Percentiles rank a stretch among this genome's conserved stretches.
These are phyloP conservation scores for Pholiota molesta DNA, from an alignment of 768 basidiomycete genomes.

Conservation along the genomic window DNA sequence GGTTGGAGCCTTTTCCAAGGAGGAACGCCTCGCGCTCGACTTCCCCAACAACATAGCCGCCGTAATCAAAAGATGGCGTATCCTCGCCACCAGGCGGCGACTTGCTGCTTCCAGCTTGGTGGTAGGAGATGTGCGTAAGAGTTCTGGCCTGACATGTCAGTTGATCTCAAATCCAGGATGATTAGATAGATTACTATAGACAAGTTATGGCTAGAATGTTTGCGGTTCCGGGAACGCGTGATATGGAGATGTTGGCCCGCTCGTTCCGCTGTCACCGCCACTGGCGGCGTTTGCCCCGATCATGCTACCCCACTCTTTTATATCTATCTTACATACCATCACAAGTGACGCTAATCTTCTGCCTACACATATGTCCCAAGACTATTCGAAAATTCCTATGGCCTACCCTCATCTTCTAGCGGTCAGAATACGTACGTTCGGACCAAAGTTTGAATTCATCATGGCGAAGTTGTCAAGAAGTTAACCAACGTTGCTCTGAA, in stretches of 20 bases:
- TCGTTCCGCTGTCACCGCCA: background rate
- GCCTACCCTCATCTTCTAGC: too few relatives aligned
- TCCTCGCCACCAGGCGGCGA: slow-evolving; percentile 88
- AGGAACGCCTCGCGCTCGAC: slow-evolving; percentile 83
- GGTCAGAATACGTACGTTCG: too few relatives aligned
- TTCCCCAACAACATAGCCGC: slow-evolving; percentile 95
- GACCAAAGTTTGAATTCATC: too few relatives aligned
- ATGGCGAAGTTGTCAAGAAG: background rate
- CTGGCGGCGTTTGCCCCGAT: background rate
- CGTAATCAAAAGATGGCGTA: slow-evolving; percentile 95
- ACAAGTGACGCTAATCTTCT: too few relatives aligned
- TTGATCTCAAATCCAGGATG: background rate
- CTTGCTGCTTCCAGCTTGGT: slow-evolving; percentile 87
- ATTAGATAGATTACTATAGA: background rate
- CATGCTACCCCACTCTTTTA: too few relatives aligned
- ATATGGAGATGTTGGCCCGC: background rate
- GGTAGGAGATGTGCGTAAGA: slow-evolving; percentile 78
- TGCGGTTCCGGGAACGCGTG: background rate
- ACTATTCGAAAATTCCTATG: too few relatives aligned
- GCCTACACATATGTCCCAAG: too few relatives aligned
- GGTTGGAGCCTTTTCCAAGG: slow-evolving; percentile 82
- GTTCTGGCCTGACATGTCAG: slow-evolving; percentile 20
- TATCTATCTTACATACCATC: too few relatives aligned
- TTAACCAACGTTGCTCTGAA: background rate
- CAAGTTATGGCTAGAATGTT: too few relatives aligned